phyloP scores from a whole-genome alignment of 2,329 filamentous ascomycete genomes.

The Aspergillus uvarum region DNA sequence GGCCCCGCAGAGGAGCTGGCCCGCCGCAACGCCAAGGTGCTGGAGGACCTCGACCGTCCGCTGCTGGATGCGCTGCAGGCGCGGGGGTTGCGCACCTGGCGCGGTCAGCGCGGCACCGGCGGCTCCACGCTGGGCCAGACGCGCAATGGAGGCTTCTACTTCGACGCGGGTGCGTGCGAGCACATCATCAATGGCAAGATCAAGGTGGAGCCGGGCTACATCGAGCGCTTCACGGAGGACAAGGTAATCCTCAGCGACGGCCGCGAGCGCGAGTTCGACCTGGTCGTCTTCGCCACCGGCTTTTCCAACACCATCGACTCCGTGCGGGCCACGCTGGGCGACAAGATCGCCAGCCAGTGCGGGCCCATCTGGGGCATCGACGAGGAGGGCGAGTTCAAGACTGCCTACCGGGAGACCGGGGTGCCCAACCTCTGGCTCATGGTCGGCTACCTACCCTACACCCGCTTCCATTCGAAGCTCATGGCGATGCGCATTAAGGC shows the following conservation, averaged over 20 bases:
- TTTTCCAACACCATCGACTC: constrained; percentile 29
- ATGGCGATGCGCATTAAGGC: constrained; percentile 37
- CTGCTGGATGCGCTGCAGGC: constrained; percentile 26
- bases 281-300: constrained; percentile 30
- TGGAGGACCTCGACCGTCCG: constrained; percentile 24
- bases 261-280: constrained; percentile 35
- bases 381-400: constrained; percentile 30
- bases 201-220: constrained; percentile 23
- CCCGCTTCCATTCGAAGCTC: constrained; percentile 37
- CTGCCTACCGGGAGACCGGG: constrained; percentile 34
- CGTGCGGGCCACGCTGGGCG: constrained; percentile 25
- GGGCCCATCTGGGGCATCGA: constrained; percentile 30
- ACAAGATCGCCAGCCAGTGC: constrained; percentile 24
- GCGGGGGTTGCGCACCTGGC: constrained; percentile 32
- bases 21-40: constrained; percentile 20
- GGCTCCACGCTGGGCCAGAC: constrained; percentile 29
- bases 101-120: constrained; percentile 38
- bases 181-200: constrained; percentile 31
- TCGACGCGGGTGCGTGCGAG: constrained; percentile 33
- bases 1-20: constrained; percentile 19
- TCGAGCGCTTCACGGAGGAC: constrained; percentile 18
- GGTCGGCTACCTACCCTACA: constrained; percentile 37
- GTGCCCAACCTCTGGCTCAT: constrained; percentile 41
- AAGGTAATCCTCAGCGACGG: constrained; percentile 35
- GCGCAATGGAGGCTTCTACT: constrained; percentile 34